Evolutionary conservation across 2,329 filamentous ascomycete genomes (phyloP), one percentile per base, ranked within the genome.

Genomic region (Magnaporthales sp.): DNA sequence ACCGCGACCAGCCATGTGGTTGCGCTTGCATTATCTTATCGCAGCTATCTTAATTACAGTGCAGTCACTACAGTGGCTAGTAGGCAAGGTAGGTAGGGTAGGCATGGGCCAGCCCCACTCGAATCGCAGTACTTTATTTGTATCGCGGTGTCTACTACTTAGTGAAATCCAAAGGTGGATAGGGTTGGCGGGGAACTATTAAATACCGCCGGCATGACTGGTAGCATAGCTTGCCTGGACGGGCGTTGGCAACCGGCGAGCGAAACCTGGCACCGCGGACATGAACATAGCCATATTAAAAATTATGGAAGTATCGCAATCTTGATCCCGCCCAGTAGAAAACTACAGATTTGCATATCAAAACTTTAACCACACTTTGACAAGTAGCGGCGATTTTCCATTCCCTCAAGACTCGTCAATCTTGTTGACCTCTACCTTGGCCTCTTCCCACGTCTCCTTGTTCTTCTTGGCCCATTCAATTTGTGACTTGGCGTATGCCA

Each of bases 381-480:
- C 8, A 60, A 29, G 26, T 26, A 60, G 56, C 26, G 56, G 11
- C 24, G 2, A 9, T 60, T 29, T 15, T 56, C 9, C 9, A n/a
- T 22, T 58, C 10, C 26, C 32, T 61, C 8, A 87, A 63, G 78
- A 81, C 74, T 86, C 84, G 68, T 91, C 89, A 77, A 97, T 97
- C 83, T 96, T 96, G 70, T 90, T 86, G 68, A 97, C 91, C 76
- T 97, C 93, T 3, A 86, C 86, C 72, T 89, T 90, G 1, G 93
- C 93, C 75, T 97, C 93, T 73, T 94, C 91, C 93, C 93, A 97
- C 7, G 92, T 92, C 73, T 94, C 92, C 75, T 93, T 87, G 77
- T 91, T 93, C 77, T 94, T 93, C 77, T 89, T 91, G 3, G 93
- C 94, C 93, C 93, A 97, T 76, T 97, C 92, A 68, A 97, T 88